Evolutionary conservation across 1,139 yeast genomes (phyloP).

Genomic region (Nematodospora anomalae): DNA sequence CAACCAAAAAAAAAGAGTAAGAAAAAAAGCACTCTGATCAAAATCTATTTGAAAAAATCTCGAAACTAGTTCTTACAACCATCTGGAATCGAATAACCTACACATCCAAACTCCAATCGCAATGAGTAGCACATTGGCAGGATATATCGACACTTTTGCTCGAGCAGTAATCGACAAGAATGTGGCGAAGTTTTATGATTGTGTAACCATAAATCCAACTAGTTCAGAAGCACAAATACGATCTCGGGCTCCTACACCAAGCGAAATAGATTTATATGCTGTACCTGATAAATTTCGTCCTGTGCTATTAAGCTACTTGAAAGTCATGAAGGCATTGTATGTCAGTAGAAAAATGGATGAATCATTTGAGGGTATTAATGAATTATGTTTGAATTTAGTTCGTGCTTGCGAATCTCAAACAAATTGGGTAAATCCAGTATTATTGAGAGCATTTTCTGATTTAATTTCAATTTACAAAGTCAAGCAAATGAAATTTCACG

Average conservation of each 20-base stretch:
- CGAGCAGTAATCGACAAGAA: slow-evolving; percentile 22
- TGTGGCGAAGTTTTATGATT: slow-evolving; percentile 20
- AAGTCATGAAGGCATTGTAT: slow-evolving; percentile 40
- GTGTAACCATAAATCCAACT: slow-evolving; percentile 38
- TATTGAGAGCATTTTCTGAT: slow-evolving; percentile 57
- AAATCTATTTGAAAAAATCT: no score
- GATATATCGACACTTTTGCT: slow-evolving; percentile 20
- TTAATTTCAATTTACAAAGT: slow-evolving; percentile 49
- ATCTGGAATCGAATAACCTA: no score
- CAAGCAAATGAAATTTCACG: slow-evolving; percentile 33
- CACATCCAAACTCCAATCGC: neutral
- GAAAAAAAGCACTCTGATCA: no score
- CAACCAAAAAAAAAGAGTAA: no score
- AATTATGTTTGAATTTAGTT: slow-evolving; percentile 49
- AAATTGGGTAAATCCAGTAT: slow-evolving; percentile 65
- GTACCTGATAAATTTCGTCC: slow-evolving; percentile 39
- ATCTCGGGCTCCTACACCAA: slow-evolving; percentile 35
- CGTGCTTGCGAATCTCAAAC: slow-evolving; percentile 63
- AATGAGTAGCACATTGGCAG: slow-evolving; percentile 13
- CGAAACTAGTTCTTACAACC: no score
- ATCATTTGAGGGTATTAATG: slow-evolving; percentile 42
- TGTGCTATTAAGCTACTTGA: slow-evolving; percentile 35
- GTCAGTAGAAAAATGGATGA: slow-evolving; percentile 34
- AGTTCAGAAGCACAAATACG: slow-evolving; percentile 22
- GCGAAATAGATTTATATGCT: slow-evolving; percentile 40